Evolutionary conservation across 169 alveolate species (phyloP).

Genomic region (Ichthyophthirius multifiliis): DNA sequence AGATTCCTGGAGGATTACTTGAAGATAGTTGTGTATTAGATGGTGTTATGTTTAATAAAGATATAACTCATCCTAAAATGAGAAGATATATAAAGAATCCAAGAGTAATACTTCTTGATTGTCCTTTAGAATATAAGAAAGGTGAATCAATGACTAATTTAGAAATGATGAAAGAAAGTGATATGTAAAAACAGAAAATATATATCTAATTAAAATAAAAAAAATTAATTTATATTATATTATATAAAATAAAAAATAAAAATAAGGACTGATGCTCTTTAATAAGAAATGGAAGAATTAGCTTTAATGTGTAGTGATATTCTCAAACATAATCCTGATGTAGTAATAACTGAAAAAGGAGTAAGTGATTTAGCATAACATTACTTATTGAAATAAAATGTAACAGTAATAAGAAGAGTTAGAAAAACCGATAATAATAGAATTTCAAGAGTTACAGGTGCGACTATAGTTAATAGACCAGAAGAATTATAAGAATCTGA

Average conservation of each 20-base stretch:
- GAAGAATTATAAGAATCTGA: conserved; percentile 93
- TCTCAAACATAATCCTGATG: conserved; percentile 93
- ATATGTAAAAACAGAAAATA: conserved; percentile 48
- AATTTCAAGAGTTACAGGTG: conserved; percentile 94
- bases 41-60: conserved; percentile 97
- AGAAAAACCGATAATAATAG: conserved; percentile 96
- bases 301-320: conserved; percentile 95
- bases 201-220: not conserved
- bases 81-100: conserved; percentile 94
- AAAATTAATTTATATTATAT: not conserved
- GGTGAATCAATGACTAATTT: conserved; percentile 97
- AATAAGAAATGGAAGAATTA: conserved; percentile 97
- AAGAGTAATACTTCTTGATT: conserved; percentile 94
- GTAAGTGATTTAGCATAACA: conserved; percentile 97
- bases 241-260: no score
- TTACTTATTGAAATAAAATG: conserved; percentile 93
- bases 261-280: conserved; percentile 89
- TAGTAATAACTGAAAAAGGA: conserved; percentile 98
- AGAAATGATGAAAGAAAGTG: conserved; percentile 96
- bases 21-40: conserved; percentile 95
- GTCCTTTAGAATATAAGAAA: conserved; percentile 98
- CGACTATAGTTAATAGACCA: conserved; percentile 97
- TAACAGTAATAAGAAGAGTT: conserved; percentile 89
- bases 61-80: conserved; percentile 98
- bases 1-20: conserved; percentile 98